Evolutionary conservation across 1,139 yeast species (phyloP).

Genomic region (Geotrichum restrictum): DNA sequence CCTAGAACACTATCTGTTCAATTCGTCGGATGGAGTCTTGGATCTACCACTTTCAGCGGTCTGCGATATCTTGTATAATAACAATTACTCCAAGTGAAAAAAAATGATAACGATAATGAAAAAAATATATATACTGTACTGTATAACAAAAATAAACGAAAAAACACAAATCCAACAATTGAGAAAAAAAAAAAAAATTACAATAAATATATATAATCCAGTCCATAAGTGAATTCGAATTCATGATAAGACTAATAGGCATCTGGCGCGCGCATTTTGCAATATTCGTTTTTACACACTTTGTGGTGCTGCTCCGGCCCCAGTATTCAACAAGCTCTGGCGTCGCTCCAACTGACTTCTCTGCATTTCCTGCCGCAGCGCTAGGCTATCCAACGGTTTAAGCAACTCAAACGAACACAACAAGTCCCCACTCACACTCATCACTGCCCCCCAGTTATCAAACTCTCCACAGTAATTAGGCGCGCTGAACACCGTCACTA

Average conservation of each 20-base stretch:
- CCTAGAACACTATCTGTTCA: slow-evolving; percentile 40
- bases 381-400: slow-evolving; percentile 93
- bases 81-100: not conserved
- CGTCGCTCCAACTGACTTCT: slow-evolving; percentile 25
- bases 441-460: slow-evolving; percentile 98
- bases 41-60: slow-evolving; percentile 74
- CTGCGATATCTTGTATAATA: slow-evolving; percentile 58
- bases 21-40: slow-evolving; percentile 75
- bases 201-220: too few relatives aligned
- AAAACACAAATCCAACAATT: too few relatives aligned
- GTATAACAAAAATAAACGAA: too few relatives aligned
- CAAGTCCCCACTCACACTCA: slow-evolving; percentile 95
- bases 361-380: slow-evolving; percentile 73
- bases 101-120: too few relatives aligned
- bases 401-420: slow-evolving; percentile 95
- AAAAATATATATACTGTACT: too few relatives aligned
- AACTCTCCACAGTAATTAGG: slow-evolving; percentile 99
- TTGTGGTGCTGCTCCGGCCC: not conserved
- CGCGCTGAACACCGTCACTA: slow-evolving; percentile 91
- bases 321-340: not conserved
- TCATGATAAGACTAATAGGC: too few relatives aligned
- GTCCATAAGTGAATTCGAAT: too few relatives aligned
- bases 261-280: too few relatives aligned
- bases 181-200: too few relatives aligned
- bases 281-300: too few relatives aligned